Conservation (phyloP, 495 filamentous ascomycete genomes). For the Chaetomidium leptoderma region DNA sequence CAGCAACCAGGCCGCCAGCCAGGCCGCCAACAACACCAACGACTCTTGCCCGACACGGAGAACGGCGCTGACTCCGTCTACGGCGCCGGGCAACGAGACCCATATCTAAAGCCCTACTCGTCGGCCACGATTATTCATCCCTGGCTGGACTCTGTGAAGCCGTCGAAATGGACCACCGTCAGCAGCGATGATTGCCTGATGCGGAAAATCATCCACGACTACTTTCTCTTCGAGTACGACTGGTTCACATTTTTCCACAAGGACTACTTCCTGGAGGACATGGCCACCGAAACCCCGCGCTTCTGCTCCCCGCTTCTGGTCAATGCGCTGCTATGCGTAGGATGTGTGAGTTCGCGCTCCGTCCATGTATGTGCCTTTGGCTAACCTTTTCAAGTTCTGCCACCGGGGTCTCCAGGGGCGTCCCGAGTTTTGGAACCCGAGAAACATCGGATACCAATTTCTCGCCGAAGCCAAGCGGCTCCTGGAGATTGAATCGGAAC, state of each 20-base stretch:
- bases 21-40: conserved; percentile 1
- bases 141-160: conserved; percentile 26
- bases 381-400: conserved; percentile 25
- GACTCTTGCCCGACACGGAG: conserved; percentile 2
- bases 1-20: background rate
- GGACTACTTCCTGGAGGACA: conserved; percentile 37
- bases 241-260: conserved; percentile 37
- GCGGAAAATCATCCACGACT: conserved; percentile 33
- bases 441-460: conserved; percentile 36
- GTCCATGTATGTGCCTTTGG: background rate
- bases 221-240: conserved; percentile 38
- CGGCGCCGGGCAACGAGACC: conserved; percentile 20
- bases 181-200: conserved; percentile 33
- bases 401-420: conserved; percentile 29
- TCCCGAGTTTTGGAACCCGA: conserved; percentile 37
- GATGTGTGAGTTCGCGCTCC: conserved; percentile 33
- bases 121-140: conserved; percentile 33
- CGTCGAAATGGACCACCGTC: conserved; percentile 38
- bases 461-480: conserved; percentile 40
- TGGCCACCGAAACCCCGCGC: conserved; percentile 26
- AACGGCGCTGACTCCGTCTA: conserved; percentile 15
- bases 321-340: conserved; percentile 35
- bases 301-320: conserved; percentile 40
- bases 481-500: conserved; percentile 32
- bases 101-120: conserved; percentile 37